Base-by-base conservation (phyloP, 352 stramenopile species). In the Halophytophthora polymorphica region DNA sequence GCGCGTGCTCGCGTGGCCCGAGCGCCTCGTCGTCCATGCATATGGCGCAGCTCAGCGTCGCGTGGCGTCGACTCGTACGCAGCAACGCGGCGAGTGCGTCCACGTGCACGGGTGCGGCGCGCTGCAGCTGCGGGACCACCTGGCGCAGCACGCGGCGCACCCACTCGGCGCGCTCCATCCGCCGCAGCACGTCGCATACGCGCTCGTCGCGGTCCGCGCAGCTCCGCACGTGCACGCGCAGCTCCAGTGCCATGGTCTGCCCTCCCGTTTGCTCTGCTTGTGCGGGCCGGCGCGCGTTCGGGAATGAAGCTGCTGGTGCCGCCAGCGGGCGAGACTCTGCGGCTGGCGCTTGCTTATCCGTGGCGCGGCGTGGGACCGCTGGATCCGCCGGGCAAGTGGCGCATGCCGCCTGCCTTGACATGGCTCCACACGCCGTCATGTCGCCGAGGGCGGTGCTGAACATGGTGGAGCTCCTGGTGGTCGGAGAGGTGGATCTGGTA, bases 1-100 rank as follows among this genome's bases (percentile, higher is more conserved):
- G 73, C 21, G 38, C 28, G 56, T 95, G 88, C 21, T 61, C 51
- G 48, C 83, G 95, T 8, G 78, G 10, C 22, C 34, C 31, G 1
- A 45, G 39, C 18, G 96, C 63, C 50, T 86, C 74, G 11, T 14
- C 45, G 49, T 79, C 73, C 38, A 97, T 73, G 72, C 92, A 98
- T 57, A 98, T 93, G 12, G 72, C 71, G 61, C 88, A 97, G 18
- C 25, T 21, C n/a, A 72, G 62, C 38, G 65, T 55, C 69, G 15
- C n/a, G 52, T 48, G 45, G 70, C 36, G 45, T 65, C 37, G 39
- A n/a, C n/a, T n/a, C n/a, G n/a, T n/a, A n/a, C 23, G 23, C 57
- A 61, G 22, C 45, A 86, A 56, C 21, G 50, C 64, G 51, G 60
- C 43, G 37, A 66, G 58, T 31, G 47, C 36, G 14, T 17, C 31